phyloP scores from a whole-genome alignment of 805 yeast genomes.

The Metahyphopichia silvanorum region DNA sequence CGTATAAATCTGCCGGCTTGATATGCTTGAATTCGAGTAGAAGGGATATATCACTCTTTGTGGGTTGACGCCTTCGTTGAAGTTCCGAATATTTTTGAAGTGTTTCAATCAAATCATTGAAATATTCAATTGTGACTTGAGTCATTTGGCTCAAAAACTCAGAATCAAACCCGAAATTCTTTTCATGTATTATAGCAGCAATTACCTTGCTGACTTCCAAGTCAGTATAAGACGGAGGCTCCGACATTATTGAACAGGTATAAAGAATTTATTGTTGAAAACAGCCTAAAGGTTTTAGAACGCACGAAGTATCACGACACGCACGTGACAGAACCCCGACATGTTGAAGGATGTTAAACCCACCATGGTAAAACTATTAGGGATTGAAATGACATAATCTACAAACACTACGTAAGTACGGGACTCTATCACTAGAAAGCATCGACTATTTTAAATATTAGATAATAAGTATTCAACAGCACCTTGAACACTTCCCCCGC shows the following conservation, averaged over 20 bases:
- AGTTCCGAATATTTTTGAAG: conserved; percentile 52
- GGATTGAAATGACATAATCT: no score
- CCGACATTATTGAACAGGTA: no score
- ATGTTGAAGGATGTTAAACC: no score
- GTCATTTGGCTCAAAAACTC: conserved; percentile 28
- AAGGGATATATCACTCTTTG: conserved; percentile 48
- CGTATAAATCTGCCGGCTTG: conserved; percentile 33
- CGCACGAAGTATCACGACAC: no score
- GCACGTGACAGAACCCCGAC: no score
- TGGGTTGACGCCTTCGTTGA: conserved; percentile 58
- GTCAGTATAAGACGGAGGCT: conserved; percentile 25
- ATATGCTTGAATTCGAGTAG: conserved; percentile 44
- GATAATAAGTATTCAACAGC: conserved; percentile 81
- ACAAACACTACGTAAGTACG: no score
- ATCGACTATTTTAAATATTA: no score
- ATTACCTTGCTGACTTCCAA: conserved; percentile 26
- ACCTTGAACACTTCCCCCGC: conserved; percentile 97
- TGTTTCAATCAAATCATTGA: conserved; percentile 33
- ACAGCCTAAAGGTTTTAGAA: no score
- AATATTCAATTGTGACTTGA: conserved; percentile 25
- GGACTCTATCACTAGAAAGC: no score
- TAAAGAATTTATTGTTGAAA: no score
- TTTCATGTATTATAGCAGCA: conserved; percentile 20
- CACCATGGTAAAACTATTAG: no score
- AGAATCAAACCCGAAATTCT: conserved; percentile 17